Evolutionary conservation across 2,329 filamentous ascomycete species (phyloP), one percentile per base, ranked within the genome.

Genomic region (Endocalyx cinctus): DNA sequence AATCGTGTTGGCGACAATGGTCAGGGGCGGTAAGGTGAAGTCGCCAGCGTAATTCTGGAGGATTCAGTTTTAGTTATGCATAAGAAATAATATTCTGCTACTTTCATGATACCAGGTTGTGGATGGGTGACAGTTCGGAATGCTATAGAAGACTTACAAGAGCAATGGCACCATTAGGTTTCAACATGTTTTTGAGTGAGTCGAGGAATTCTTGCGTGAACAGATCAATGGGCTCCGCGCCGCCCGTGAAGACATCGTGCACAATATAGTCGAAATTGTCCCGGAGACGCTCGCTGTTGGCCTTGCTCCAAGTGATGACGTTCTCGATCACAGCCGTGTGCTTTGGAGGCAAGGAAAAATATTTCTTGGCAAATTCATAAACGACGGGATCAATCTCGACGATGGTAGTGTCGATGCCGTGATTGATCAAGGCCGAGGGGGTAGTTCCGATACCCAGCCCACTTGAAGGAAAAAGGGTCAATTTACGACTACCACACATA

Each of bases 221-320:
- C 6, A 98, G 76, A 6, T 81, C 70, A 3, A 89, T 78, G 1
- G 92, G 92, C 58, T 97, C 92, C 0, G 88, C 89, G 33, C 92
- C 92, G 16, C 92, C 92, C 1, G 92, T 98, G 58, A 98, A 98
- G 16, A 98, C 92, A 48, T 98, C 92, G 58, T 98, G 92, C 34
- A 98, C 74, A 52, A 98, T 92, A 65, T 95, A 97, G 63, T 96
- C 83, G 58, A 84, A 98, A 17, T 68, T 68, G 29, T 67, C 58
- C 6, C 61, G 57, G 36, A 64, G 49, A 17, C 62, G 47, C 31
- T 61, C 52, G 34, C 66, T 65, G 29, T 71, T 54, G 33, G 62
- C 52, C 28, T 67, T 59, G 13, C 78, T 73, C 58, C 80, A 95
- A n/a, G 66, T 63, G 3, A 88, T 78, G 0, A 92, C 92, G 50